Conservation (phyloP, 2,329 filamentous ascomycete species). For the Alternaria ventricosa region DNA sequence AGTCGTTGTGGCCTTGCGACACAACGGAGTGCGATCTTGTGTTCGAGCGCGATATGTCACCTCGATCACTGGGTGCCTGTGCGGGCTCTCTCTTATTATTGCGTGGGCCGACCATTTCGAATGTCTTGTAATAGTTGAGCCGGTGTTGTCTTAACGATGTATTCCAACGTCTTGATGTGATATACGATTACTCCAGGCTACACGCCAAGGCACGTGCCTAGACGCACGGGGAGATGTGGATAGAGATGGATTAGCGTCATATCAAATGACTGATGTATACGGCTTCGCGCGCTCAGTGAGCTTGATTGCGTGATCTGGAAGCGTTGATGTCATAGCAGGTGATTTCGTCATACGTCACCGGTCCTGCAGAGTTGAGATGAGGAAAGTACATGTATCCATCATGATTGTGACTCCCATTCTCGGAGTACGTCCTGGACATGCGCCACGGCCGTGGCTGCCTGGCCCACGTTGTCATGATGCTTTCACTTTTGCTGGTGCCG, state of each 20-base stretch:
- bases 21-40: not conserved
- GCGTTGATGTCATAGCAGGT: too few species aligned
- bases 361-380: not conserved
- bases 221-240: not conserved
- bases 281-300: not conserved
- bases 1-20: not conserved
- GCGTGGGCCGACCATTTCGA: not conserved
- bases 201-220: slow-evolving; percentile 30
- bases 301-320: not conserved
- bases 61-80: not conserved
- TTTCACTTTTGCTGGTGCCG: slow-evolving; percentile 12
- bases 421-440: slow-evolving; percentile 9
- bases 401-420: not conserved
- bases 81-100: not conserved
- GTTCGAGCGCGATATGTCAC: not conserved
- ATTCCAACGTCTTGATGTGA: not conserved
- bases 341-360: not conserved
- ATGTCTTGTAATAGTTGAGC: not conserved
- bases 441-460: slow-evolving; percentile 37
- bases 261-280: not conserved
- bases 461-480: slow-evolving; percentile 19
- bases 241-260: not conserved
- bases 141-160: not conserved
- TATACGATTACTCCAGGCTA: slow-evolving; percentile 15
- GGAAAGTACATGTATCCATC: not conserved